Percentiles rank a stretch among this genome's conserved stretches.
Conservation (phyloP, 1,139 yeast species). For the Blastobotrys proliferans region DNA sequence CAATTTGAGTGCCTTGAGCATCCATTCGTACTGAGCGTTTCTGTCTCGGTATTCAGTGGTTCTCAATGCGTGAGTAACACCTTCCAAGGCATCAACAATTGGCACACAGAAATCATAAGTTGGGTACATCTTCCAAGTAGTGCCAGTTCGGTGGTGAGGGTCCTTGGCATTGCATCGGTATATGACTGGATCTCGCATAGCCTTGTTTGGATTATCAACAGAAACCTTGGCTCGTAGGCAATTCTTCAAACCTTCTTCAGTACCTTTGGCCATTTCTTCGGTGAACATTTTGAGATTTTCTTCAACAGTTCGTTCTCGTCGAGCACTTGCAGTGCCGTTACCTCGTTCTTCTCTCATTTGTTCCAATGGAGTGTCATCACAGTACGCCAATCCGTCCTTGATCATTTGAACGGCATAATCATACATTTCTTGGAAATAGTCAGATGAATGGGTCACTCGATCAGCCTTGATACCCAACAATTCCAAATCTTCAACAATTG, state of each 20-base stretch:
- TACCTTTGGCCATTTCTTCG: constrained; percentile 87
- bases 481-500: constrained; percentile 84
- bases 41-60: constrained; percentile 98
- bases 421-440: constrained; percentile 87
- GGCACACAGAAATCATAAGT: constrained; percentile 98
- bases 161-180: constrained; percentile 86
- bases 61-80: constrained; percentile 95
- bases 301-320: constrained; percentile 88
- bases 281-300: constrained; percentile 82
- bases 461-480: constrained; percentile 91
- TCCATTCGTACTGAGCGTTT: constrained; percentile 97
- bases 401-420: constrained; percentile 78
- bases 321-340: constrained; percentile 87
- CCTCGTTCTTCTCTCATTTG: constrained; percentile 97
- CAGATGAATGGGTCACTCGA: constrained; percentile 79
- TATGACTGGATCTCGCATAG: constrained; percentile 94
- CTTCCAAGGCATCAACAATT: constrained; percentile 88
- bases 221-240: constrained; percentile 96
- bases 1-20: constrained; percentile 70
- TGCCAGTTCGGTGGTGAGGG: constrained; percentile 95
- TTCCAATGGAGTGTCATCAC: constrained; percentile 92
- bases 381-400: constrained; percentile 92
- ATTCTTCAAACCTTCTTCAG: constrained; percentile 83
- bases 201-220: constrained; percentile 82
- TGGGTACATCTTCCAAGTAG: constrained; percentile 91